Percentiles rank a stretch among this genome's conserved stretches.
Evolutionary conservation across 257 asterid genomes (phyloP).

Genomic region (Solanum chiquidenum): DNA sequence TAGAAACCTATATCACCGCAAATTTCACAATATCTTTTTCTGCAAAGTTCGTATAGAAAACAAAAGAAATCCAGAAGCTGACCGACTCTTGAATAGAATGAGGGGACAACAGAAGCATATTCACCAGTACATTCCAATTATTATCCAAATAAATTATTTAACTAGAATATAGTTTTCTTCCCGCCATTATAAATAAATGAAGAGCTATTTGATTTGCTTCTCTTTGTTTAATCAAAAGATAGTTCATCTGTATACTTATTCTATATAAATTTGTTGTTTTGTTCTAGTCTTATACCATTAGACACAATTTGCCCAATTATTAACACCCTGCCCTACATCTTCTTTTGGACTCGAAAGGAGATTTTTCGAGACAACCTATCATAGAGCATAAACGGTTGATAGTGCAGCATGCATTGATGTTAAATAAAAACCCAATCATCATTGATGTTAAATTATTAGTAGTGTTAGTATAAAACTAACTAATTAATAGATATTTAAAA

Average conservation of each 20-base stretch:
- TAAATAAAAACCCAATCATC: too few species aligned
- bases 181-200: neutral
- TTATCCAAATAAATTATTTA: neutral
- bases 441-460: too few species aligned
- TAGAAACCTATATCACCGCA: constrained; percentile 46
- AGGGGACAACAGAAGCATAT: neutral
- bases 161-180: neutral
- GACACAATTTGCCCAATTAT: neutral
- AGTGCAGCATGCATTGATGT: too few species aligned
- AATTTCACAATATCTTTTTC: constrained; percentile 37
- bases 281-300: neutral
- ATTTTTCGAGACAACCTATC: neutral
- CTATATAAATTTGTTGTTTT: neutral
- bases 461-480: too few species aligned
- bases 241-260: neutral
- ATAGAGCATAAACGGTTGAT: neutral
- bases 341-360: neutral
- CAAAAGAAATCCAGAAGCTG: neutral
- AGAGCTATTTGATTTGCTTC: neutral
- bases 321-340: neutral
- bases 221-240: too few species aligned
- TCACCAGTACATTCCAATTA: neutral
- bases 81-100: neutral
- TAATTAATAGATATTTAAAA: too few species aligned
- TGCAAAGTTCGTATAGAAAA: constrained; percentile 20